Base-by-base conservation (phyloP, 164 flowering plant species). In the Tetrastigma voinierianum region DNA sequence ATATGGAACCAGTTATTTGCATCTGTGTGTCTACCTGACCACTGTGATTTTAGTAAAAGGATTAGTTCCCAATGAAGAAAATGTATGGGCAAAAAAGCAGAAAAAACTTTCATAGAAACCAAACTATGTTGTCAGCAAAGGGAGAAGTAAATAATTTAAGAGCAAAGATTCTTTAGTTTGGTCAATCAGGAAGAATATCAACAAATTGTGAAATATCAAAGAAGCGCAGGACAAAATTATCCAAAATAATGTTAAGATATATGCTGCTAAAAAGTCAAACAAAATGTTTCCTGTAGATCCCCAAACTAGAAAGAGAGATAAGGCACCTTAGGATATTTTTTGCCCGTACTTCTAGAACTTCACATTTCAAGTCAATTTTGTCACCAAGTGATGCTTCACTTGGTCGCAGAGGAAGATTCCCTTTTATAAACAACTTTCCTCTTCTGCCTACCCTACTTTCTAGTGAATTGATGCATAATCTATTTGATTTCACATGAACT, bases 1-100 rank as follows among this genome's bases (percentile, higher is more conserved):
- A 64, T 68, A 96, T 93, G 43, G 99, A 96, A 46, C 99, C 98
- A 69, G 88, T 81, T 58, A 96, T 81, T 76, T 88, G 98, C 82
- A 96, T 66, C 83, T 87, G 90, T 21, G 92, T 81, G 69, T 93
- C 99, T 57, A 96, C 98, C 83, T 93, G 99, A 58, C 96, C 96
- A 82, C 99, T 96, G 83, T 51, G 67, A 74, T 57, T 65, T 54
- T 47, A 70, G 67, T 40, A 65, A 70, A 49, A 61, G 4, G 57
- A 51, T 74, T 6, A 74, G 45, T 40, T 46, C 14, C n/a, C 17
- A 9, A 11, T 1, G 15, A 57, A 10, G 58, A 24, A 57, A 63
- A 16, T 13, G 40, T 8, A 17, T 14, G 44, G 4, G 55, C 10
- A 46, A 18, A 40, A 40, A 45, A 60, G 32, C 2, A 60, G 14